Evolutionary conservation across 768 basidiomycete genomes (phyloP), one percentile per base, ranked within the genome.

Genomic region (Agrocybe chaxingu): DNA sequence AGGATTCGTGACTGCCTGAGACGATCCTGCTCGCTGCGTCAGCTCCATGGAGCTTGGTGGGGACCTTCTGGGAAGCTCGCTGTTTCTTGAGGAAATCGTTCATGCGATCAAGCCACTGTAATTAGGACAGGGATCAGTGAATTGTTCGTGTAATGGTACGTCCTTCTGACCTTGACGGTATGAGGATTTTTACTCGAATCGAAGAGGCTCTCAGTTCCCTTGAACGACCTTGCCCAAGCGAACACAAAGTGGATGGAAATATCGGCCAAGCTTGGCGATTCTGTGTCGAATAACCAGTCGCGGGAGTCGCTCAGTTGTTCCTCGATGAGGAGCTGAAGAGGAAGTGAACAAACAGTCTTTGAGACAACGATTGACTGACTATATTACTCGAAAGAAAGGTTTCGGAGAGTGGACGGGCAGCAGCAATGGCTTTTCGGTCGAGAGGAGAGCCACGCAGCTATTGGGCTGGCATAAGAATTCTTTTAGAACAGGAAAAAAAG

Each of bases 281-380:
- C 74, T 0, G 82, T 81, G 53, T 81, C 71, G 50, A 83, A 74
- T 7, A 82, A 66, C 80, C 81, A 85, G 57, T 77, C 73, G 2
- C 82, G 71, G 18, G 70, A 77, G 58, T 82, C 80, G 11, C 65
- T 60, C 29, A 84, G 66, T 59, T 83, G 72, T 50, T 69, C 64
- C 51, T 70, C 71, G n/a, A 72, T 29, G 7, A 72, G 51, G 11
- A 60, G 56, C 68, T 71, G 52, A 31, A 45, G 16, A 9, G 34
- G n/a, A 29, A 11, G 8, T 12, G 35, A 34, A 50, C 40, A 51
- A 31, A n/a, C 16, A 34, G 36, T 30, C 24, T 9, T 8, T n/a
- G 11, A 13, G 37, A 7, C 2, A 10, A 40, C 7, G 9, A 13
- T 5, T 19, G 29, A 16, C 71, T 46, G 55, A 81, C 82, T 50